Conservation (phyloP, 106 monocot species). For the Agapanthus africanus region DNA sequence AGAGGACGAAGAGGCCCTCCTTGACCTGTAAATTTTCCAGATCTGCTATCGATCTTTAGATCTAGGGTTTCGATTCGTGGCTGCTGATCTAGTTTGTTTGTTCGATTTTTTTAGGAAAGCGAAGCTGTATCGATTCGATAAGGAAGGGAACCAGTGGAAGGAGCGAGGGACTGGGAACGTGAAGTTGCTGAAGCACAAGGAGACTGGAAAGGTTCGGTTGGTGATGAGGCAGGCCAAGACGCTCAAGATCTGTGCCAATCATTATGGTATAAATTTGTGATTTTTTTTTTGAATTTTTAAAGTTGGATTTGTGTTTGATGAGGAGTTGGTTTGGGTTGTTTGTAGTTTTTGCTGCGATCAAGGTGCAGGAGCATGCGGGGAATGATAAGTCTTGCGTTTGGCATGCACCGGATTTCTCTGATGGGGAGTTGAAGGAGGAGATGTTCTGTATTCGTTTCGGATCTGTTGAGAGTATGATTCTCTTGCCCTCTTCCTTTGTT, state of each 20-base stretch:
- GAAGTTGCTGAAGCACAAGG: conserved; percentile 84
- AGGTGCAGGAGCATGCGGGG: conserved; percentile 83
- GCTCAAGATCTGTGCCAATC: conserved; percentile 98
- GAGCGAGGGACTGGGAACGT: conserved; percentile 82
- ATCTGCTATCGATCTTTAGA: background rate
- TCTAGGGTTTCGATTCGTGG: conserved; percentile 1
- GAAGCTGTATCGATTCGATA: conserved; percentile 89
- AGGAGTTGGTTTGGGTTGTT: conserved; percentile 14
- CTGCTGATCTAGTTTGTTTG: background rate
- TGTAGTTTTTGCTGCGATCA: conserved; percentile 54
- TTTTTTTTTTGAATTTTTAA: background rate
- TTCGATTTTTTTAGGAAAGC: conserved; percentile 49
- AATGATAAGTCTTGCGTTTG: conserved; percentile 96
- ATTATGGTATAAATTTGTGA: conserved; percentile 33
- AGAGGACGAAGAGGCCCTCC: conserved; percentile 71
- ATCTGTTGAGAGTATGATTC: conserved; percentile 79
- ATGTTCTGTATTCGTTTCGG: conserved; percentile 83
- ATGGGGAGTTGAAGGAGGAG: conserved; percentile 93
- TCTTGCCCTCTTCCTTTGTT: background rate
- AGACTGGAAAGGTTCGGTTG: conserved; percentile 67
- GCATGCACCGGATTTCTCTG: conserved; percentile 91
- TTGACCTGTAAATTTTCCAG: conserved; percentile 44
- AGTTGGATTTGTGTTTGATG: background rate
- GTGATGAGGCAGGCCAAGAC: conserved; percentile 94
- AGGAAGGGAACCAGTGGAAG: conserved; percentile 96